These are phyloP conservation scores for Solanum verrucosum DNA, from an alignment of 257 asterid species.

Conservation along the genomic window DNA sequence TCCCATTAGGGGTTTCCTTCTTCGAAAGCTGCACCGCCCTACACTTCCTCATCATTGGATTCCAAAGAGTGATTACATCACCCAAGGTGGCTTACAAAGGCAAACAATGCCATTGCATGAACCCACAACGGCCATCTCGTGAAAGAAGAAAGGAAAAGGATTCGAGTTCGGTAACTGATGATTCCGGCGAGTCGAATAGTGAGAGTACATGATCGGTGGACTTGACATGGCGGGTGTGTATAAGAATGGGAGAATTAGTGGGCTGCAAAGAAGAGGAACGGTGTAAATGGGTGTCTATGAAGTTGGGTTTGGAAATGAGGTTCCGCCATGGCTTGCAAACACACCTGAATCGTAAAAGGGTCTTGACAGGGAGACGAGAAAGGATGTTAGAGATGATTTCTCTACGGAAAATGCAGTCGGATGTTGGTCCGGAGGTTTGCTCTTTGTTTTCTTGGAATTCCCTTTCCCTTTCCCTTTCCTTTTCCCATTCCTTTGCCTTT, in stretches of 20 bases:
- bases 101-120: not conserved
- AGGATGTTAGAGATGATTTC: not conserved
- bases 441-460: not conserved
- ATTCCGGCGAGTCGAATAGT: not conserved
- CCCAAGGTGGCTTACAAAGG: not conserved
- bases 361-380: not conserved
- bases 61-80: not conserved
- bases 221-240: not conserved
- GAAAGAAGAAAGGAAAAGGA: not conserved
- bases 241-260: not conserved
- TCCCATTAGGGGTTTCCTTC: not conserved
- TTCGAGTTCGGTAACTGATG: not conserved
- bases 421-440: not conserved
- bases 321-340: slow-evolving; percentile 1
- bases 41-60: not conserved
- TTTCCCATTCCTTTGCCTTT: not conserved
- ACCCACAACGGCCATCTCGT: not conserved
- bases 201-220: not conserved
- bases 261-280: not conserved
- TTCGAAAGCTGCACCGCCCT: not conserved
- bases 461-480: not conserved
- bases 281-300: not conserved
- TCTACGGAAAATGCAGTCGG: not conserved
- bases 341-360: not conserved
- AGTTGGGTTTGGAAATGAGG: not conserved